A percentile compares a stretch with the other conserved stretches of the same genome.
Conservation (phyloP, 306 rosid species). For the Trifolium dubium region DNA sequence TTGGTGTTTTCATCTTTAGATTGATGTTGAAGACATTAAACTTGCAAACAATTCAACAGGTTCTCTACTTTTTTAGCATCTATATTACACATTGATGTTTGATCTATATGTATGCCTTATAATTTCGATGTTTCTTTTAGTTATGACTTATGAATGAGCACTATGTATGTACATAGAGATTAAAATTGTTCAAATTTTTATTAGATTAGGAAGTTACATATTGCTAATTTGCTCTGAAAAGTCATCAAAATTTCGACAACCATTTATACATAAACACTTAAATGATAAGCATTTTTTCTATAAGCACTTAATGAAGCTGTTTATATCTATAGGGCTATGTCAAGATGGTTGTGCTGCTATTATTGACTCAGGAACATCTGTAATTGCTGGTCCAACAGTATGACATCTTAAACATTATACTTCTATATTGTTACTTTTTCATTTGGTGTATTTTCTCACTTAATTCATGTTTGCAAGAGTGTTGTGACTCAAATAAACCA, state of each 20-base stretch:
- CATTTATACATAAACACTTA: too few species aligned
- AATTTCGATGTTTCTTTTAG: too few species aligned
- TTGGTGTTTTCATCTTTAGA: conserved; percentile 35
- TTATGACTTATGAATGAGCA: too few species aligned
- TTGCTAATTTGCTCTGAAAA: too few species aligned
- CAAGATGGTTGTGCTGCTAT: conserved; percentile 75
- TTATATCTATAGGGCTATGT: conserved; percentile 65
- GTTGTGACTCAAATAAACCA: conserved; percentile 74
- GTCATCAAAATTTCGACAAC: too few species aligned
- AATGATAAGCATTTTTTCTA: too few species aligned
- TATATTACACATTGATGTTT: background rate
- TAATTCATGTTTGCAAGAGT: conserved; percentile 47
- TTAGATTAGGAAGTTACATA: too few species aligned
- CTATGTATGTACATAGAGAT: too few species aligned
- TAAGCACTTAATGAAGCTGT: too few species aligned
- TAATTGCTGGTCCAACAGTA: conserved; percentile 87
- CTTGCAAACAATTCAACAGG: conserved; percentile 42
- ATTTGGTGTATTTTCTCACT: conserved; percentile 20
- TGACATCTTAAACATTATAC: conserved; percentile 25
- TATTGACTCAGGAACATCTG: conserved; percentile 88
- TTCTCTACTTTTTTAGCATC: conserved; percentile 15
- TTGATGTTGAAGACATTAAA: conserved; percentile 39
- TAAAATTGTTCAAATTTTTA: too few species aligned
- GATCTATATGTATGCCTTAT: background rate
- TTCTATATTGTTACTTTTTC: background rate